A percentile compares a stretch with the other conserved stretches of the same genome.
These are phyloP conservation scores for Botrytis hyacinthi DNA, from an alignment of 2,329 filamentous ascomycete genomes.

Conservation along the genomic window DNA sequence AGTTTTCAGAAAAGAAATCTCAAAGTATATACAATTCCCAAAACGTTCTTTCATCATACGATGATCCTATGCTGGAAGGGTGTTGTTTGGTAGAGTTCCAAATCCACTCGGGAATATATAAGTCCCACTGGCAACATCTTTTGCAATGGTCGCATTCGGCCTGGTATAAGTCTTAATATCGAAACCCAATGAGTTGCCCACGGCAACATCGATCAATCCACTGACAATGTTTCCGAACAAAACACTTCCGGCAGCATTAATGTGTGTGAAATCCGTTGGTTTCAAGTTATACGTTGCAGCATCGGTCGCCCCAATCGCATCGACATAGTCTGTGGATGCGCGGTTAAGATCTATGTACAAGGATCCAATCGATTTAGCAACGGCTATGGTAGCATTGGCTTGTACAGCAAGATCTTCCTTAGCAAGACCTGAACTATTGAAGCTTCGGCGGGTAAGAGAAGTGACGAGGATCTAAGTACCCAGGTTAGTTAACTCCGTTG, in stretches of 20 bases:
- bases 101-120: constrained; percentile 14
- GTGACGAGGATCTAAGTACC: constrained; percentile 49
- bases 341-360: constrained; percentile 47
- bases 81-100: constrained; percentile 16
- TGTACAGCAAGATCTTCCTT: constrained; percentile 44
- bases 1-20: neutral
- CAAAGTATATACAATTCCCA: neutral
- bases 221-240: constrained; percentile 50
- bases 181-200: neutral
- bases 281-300: constrained; percentile 45
- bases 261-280: constrained; percentile 49
- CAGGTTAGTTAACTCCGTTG: neutral
- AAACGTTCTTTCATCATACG: neutral
- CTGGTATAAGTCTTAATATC: neutral
- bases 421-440: constrained; percentile 41
- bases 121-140: neutral
- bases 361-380: constrained; percentile 39
- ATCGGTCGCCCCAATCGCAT: constrained; percentile 45
- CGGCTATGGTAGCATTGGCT: constrained; percentile 42
- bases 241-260: constrained; percentile 45
- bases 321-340: constrained; percentile 46
- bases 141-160: constrained; percentile 6
- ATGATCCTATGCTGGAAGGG: neutral
- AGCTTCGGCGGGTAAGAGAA: constrained; percentile 46
- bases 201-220: constrained; percentile 35